phyloP scores from a whole-genome alignment of 2,329 filamentous ascomycete genomes.

The Allantophomopsis cytisporea region DNA sequence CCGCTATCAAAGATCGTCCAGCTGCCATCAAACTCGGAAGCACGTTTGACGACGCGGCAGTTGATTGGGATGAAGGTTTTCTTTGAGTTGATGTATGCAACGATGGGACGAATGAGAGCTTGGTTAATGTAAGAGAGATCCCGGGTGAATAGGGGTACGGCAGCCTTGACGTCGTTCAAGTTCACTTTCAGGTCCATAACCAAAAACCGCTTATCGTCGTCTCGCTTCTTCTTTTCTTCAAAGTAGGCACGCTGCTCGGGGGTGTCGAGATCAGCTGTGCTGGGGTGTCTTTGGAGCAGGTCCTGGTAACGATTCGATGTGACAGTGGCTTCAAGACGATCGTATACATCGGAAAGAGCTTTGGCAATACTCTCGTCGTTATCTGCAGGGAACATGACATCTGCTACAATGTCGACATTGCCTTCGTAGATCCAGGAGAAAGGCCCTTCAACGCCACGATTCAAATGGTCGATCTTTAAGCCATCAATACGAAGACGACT shows the following conservation, averaged over 20 bases:
- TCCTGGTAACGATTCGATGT: conserved; percentile 57
- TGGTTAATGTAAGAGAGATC: conserved; percentile 95
- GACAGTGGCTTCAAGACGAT: conserved; percentile 86
- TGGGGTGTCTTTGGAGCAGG: conserved; percentile 35
- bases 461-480: conserved; percentile 89
- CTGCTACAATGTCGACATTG: conserved; percentile 90
- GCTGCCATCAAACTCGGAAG: conserved; percentile 81
- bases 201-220: conserved; percentile 60
- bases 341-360: conserved; percentile 94
- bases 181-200: conserved; percentile 93
- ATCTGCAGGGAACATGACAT: conserved; percentile 87
- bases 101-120: conserved; percentile 85
- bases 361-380: conserved; percentile 81
- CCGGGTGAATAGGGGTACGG: conserved; percentile 82
- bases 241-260: conserved; percentile 11
- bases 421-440: conserved; percentile 98
- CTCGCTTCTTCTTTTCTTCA: conserved; percentile 12
- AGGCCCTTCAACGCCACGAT: conserved; percentile 80
- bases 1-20: conserved; percentile 94
- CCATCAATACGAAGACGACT: conserved; percentile 85
- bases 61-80: conserved; percentile 91
- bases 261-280: conserved; percentile 14
- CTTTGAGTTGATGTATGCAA: conserved; percentile 95
- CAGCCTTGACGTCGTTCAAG: conserved; percentile 86
- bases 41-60: conserved; percentile 84